These are phyloP conservation scores for Trichosporon coremiiforme DNA, from an alignment of 1,284 basidiomycete genomes.

Conservation along the genomic window DNA sequence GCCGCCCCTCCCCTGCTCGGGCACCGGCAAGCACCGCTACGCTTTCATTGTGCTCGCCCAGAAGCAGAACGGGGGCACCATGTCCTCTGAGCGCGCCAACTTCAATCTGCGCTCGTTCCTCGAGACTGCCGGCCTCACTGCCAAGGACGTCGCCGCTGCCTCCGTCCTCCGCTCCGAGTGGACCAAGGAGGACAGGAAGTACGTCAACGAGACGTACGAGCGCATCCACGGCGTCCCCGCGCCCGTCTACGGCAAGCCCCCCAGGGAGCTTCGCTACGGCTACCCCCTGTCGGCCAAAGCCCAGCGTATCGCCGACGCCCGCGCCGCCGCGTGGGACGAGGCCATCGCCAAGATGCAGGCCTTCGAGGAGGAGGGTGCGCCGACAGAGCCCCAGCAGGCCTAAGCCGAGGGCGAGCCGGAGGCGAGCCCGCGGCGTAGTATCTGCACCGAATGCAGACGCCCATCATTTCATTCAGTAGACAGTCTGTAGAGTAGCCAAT, in stretches of 20 bases:
- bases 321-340: constrained; percentile 40
- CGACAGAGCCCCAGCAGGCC: neutral
- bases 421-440: too few relatives aligned
- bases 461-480: constrained; percentile 5
- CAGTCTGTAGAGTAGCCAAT: constrained; percentile 14
- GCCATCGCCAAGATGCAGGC: constrained; percentile 38
- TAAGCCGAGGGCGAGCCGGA: neutral
- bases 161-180: constrained; percentile 46
- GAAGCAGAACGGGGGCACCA: constrained; percentile 22
- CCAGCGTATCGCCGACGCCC: constrained; percentile 33
- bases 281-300: constrained; percentile 45
- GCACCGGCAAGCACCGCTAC: constrained; percentile 46
- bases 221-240: constrained; percentile 56
- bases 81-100: constrained; percentile 32
- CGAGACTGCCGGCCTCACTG: constrained; percentile 23
- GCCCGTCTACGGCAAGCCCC: constrained; percentile 67
- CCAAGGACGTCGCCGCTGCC: constrained; percentile 38
- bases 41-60: constrained; percentile 46
- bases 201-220: constrained; percentile 40
- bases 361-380: constrained; percentile 16
- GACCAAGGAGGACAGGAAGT: constrained; percentile 38
- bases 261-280: constrained; percentile 57
- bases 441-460: too few relatives aligned
- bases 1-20: constrained; percentile 45
- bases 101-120: constrained; percentile 45